phyloP scores from a whole-genome alignment of 164 flowering plant species.

The Protea cynaroides region DNA sequence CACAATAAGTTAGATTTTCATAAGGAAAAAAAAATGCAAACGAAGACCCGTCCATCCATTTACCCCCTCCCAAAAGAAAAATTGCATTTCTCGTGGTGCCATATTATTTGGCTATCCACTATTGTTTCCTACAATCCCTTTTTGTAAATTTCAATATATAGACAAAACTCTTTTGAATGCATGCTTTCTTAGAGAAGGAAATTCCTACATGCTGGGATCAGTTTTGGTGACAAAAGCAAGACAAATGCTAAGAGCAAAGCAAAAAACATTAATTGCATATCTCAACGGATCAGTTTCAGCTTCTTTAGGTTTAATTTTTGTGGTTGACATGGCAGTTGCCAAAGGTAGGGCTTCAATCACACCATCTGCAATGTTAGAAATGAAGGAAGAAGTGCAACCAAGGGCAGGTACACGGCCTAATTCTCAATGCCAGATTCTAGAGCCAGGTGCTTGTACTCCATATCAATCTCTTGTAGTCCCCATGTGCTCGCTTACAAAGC shows the following conservation, averaged over 20 bases:
- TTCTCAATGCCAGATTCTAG: conserved; percentile 93
- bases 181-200: conserved; percentile 22
- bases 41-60: too few species aligned
- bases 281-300: conserved; percentile 36
- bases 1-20: too few species aligned
- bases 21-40: too few species aligned
- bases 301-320: conserved; percentile 24
- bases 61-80: too few species aligned
- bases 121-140: too few species aligned
- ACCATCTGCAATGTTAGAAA: conserved; percentile 88
- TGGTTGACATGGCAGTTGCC: conserved; percentile 50
- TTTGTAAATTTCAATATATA: too few species aligned
- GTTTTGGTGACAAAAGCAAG: conserved; percentile 59
- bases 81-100: too few species aligned
- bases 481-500: conserved; percentile 99
- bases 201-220: conserved; percentile 38
- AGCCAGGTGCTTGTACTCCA: conserved; percentile 91
- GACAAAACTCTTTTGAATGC: background rate
- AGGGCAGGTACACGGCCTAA: conserved; percentile 97
- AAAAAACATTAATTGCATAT: conserved; percentile 48
- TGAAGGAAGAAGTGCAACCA: conserved; percentile 71
- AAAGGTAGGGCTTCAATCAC: conserved; percentile 86
- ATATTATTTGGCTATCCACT: too few species aligned
- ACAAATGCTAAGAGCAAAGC: conserved; percentile 72
- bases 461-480: conserved; percentile 97